phyloP scores from a whole-genome alignment of 306 rosid genomes.

The Acmispon strigosus region DNA sequence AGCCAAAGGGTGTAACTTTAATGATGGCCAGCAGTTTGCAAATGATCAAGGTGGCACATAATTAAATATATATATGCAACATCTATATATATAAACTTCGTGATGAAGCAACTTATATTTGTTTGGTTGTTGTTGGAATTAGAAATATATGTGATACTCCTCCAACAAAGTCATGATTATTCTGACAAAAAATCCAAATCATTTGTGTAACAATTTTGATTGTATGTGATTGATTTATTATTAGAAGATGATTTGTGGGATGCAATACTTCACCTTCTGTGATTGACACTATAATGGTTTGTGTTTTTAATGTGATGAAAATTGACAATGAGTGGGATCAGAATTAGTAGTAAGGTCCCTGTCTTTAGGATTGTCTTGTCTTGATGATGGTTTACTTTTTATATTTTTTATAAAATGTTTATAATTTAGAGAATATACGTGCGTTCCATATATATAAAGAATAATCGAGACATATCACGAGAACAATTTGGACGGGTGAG shows the following conservation, averaged over 20 bases:
- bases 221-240: neutral
- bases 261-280: neutral
- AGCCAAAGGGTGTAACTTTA: no score
- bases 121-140: no score
- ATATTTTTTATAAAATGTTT: neutral
- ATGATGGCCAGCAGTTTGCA: no score
- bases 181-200: no score
- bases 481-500: neutral
- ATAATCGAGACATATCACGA: neutral
- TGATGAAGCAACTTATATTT: no score
- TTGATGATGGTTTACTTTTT: neutral
- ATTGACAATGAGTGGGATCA: conserved; percentile 2
- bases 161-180: no score
- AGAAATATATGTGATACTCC: no score
- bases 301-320: neutral
- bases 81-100: no score
- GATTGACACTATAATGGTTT: neutral
- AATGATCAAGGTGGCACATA: no score
- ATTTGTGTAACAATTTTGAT: no score
- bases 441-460: neutral
- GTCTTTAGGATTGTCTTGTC: conserved; percentile 10
- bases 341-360: neutral
- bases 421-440: neutral
- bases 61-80: no score
- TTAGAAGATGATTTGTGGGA: neutral